Conservation (phyloP, 202 grass and related monocot species). For the Brachypodium distachyon region DNA sequence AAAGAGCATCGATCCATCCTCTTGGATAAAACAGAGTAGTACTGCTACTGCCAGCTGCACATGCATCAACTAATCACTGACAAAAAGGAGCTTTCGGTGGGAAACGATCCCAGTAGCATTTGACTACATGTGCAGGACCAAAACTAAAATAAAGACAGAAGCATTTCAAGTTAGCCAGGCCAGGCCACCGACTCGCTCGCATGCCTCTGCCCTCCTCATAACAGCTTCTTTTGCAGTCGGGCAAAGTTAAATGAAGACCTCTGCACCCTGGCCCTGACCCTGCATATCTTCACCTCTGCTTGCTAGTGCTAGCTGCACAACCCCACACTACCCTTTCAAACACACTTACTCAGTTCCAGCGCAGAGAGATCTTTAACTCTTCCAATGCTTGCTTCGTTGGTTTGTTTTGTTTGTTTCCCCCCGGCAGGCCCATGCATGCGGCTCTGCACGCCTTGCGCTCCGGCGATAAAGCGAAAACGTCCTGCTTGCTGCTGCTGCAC, state of each 20-base stretch:
- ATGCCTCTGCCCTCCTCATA: not conserved
- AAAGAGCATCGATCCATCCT: too few relatives aligned
- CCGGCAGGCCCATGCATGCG: too few relatives aligned
- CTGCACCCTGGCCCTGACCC: not conserved
- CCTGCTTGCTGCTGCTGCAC: not conserved
- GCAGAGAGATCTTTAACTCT: not conserved
- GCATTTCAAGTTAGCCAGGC: not conserved
- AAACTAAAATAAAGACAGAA: not conserved
- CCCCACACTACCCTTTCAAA: not conserved
- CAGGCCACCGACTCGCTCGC: too few relatives aligned
- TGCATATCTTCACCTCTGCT: not conserved
- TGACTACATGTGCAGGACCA: constrained; percentile 3
- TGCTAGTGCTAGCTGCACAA: too few relatives aligned
- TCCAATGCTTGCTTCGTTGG: not conserved
- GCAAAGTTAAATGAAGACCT: not conserved
- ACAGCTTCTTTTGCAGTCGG: not conserved
- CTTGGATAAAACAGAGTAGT: too few relatives aligned
- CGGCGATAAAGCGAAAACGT: not conserved
- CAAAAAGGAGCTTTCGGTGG: not conserved
- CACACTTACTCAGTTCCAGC: not conserved
- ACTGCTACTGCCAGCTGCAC: not conserved
- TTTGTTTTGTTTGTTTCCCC: not conserved
- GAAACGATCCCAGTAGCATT: too few relatives aligned
- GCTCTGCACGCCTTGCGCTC: too few relatives aligned
- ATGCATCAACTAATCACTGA: constrained; percentile 12